Evolutionary conservation across 805 yeast species (phyloP), one percentile per base, ranked within the genome.

Genomic region (Saccharomycopsis sp.): DNA sequence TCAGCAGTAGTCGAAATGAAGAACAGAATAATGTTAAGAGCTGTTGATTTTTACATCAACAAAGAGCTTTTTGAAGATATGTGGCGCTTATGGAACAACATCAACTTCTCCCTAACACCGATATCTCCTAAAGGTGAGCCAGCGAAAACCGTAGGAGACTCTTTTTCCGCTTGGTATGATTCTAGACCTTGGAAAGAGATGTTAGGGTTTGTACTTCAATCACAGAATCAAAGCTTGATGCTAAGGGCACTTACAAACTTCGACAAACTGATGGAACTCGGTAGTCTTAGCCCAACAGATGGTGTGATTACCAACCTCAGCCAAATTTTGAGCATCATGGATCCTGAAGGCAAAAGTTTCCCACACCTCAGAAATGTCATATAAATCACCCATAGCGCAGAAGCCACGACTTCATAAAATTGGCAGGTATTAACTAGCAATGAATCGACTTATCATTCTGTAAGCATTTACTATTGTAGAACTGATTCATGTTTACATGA

Each of bases 111-210:
- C 2, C 16, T 30, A 9, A 19, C 36, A 9, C 27, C 38, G 5
- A 36, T 17, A 12, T 4, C 19, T 7, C 12, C 3, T 5, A 2
- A 20, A 5, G 37, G 20, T 12, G 18, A 27, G 17, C 26, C 18
- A 9, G 31, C 37, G 33, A 25, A 21, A 30, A 25, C 7, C 12
- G 16, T 10, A 25, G 17, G n/a, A n/a, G 20, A 32, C 5, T 20
- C 22, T 17, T 13, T 13, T 20, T 27, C 22, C 15, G 20, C 20
- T 5, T 22, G 23, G 6, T 22, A 34, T 27, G 49, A 45, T 23
- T 31, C 43, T 4, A 29, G 49, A 20, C 49, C 49, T 18, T 45
- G 49, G 49, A 20, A 17, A 17, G 23, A 21, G 15, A 40, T 41
- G 12, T 37, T 45, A 7, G 25, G 27, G 12, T 18, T 45, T 7